Evolutionary conservation across 345 rosid genomes (phyloP).

Genomic region (Microthlaspi erraticum): DNA sequence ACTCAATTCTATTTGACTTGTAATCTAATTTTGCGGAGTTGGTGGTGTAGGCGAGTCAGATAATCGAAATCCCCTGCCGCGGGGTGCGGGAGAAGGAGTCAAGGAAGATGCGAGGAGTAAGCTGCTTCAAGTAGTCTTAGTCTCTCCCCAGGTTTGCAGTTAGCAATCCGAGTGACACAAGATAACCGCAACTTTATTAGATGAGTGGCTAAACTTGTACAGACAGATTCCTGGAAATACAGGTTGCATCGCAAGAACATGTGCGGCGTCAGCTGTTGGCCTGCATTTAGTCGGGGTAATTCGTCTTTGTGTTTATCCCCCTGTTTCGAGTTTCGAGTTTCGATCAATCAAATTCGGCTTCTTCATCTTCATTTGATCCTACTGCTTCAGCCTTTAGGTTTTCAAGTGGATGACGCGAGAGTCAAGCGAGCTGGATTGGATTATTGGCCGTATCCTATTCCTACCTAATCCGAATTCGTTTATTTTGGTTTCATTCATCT

Average conservation of each 20-base stretch:
- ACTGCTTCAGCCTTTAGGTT: constrained; percentile 82
- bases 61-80: constrained; percentile 51
- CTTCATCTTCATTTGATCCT: constrained; percentile 28
- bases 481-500: background rate
- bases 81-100: constrained; percentile 54
- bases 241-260: constrained; percentile 98
- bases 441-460: constrained; percentile 98
- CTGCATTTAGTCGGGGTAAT: constrained; percentile 88
- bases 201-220: constrained; percentile 38
- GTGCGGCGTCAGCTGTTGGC: constrained; percentile 89
- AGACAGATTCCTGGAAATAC: constrained; percentile 95
- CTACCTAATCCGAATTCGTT: constrained; percentile 40
- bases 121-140: constrained; percentile 87
- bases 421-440: constrained; percentile 97
- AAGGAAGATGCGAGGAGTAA: constrained; percentile 49
- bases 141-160: constrained; percentile 91
- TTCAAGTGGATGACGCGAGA: constrained; percentile 80
- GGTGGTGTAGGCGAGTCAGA: constrained; percentile 15
- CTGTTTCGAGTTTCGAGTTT: background rate
- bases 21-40: too few relatives aligned
- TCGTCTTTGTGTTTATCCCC: too few relatives aligned
- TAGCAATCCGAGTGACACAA: background rate
- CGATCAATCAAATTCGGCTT: background rate
- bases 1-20: too few relatives aligned
- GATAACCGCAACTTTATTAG: background rate